A percentile compares a stretch with the other conserved stretches of the same genome.
phyloP scores from a whole-genome alignment of 208 protist genomes.

The Acanthamoeba culbertsoni region DNA sequence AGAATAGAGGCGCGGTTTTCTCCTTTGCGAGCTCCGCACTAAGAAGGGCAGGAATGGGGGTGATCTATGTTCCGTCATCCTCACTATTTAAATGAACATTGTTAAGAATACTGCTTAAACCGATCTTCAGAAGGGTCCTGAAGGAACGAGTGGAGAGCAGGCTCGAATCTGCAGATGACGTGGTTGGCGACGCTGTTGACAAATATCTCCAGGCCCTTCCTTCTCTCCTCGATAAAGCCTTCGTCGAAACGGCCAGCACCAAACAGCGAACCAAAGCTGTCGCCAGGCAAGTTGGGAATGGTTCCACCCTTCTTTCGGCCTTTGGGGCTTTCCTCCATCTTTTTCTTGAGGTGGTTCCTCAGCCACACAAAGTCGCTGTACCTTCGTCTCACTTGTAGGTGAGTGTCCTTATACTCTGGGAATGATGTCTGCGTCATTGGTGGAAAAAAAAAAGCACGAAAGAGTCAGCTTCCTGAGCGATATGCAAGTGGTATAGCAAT shows the following conservation, averaged over 20 bases:
- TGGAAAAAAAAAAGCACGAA: not conserved
- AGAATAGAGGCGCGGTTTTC: too few species aligned
- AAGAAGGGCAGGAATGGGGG: not conserved
- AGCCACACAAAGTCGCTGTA: constrained; percentile 76
- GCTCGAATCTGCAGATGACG: constrained; percentile 68
- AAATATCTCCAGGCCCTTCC: constrained; percentile 71
- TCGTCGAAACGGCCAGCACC: constrained; percentile 65
- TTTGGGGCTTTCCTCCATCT: constrained; percentile 73
- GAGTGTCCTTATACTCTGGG: constrained; percentile 69
- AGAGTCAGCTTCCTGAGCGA: not conserved
- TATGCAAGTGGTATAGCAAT: not conserved
- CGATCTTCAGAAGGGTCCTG: constrained; percentile 55
- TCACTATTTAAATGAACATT: not conserved
- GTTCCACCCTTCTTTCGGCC: constrained; percentile 60
- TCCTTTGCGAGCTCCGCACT: too few species aligned
- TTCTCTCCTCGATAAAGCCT: constrained; percentile 72
- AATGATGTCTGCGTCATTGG: constrained; percentile 65
- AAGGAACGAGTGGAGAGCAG: constrained; percentile 64
- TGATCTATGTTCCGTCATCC: too few species aligned
- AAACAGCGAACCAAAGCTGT: constrained; percentile 71
- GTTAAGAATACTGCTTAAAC: constrained; percentile 1
- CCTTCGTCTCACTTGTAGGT: constrained; percentile 72
- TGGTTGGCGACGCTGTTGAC: constrained; percentile 74
- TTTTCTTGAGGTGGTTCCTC: constrained; percentile 69
- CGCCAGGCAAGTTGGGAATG: constrained; percentile 69